Evolutionary conservation across 805 yeast genomes (phyloP), one percentile per base, ranked within the genome.

Genomic region (Myxozyma geophila): DNA sequence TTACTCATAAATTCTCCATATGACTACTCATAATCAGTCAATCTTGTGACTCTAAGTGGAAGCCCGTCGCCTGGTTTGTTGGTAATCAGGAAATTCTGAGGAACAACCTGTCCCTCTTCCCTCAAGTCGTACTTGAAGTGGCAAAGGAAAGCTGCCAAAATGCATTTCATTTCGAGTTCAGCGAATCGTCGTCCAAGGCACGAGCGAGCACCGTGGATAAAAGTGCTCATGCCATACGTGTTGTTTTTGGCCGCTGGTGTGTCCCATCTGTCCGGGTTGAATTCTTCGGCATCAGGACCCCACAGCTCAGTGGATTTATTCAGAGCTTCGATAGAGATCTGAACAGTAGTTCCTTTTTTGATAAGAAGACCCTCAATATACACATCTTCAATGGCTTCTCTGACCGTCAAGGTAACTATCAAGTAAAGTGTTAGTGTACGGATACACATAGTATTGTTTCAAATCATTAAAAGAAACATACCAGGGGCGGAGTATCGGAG

Each of bases 201-300:
- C 1, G 64, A 36, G 17, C 68, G 48, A 6, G 67, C 59, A 19
- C 68, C 68, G n/a, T 62, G 64, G 19, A 58, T 37, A 48, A 66
- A 66, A 4, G 68, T 58, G 10, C 62, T 50, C 50, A n/a, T 52
- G 2, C 66, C 66, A 48, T 62, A 66, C 1, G 47, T 36, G 13
- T 43, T 36, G 23, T 41, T 23, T 17, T 49, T 49, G 12, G 41
- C 48, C 7, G 52, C 49, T n/a, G 58, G 58, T 36, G 37, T 43
- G 36, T 59, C 62, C 68, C 68, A 66, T 21, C 68, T 52, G 41
- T 62, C 66, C 10, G 68, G 68, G 19, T 56, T 50, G 52, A 66
- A 66, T 21, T 51, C 57, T 19, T 51, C 56, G 19, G 67, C 63
- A 47, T 62, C 67, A 17, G 59, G 50, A 41, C 68, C 68, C 68